Evolutionary conservation across 2,329 filamentous ascomycete genomes (phyloP).

Genomic region (Westerdykella aurantiaca): DNA sequence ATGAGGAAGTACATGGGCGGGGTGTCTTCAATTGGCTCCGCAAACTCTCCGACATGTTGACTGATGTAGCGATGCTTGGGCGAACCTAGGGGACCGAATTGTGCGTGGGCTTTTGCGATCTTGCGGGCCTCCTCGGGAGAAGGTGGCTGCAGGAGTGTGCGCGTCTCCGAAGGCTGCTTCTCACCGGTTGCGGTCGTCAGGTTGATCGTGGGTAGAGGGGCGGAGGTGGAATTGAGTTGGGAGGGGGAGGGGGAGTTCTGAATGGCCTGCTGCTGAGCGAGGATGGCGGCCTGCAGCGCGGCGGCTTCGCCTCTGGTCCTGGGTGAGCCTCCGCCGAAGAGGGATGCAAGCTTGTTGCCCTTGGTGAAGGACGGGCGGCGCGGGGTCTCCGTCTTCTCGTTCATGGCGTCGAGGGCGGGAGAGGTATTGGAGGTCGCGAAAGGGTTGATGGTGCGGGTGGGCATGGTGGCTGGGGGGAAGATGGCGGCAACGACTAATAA

Average conservation of each 20-base stretch:
- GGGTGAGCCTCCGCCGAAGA: conserved; percentile 76
- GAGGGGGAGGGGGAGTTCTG: conserved; percentile 57
- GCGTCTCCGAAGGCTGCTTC: conserved; percentile 66
- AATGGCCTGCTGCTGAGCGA: conserved; percentile 52
- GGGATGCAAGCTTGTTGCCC: conserved; percentile 65
- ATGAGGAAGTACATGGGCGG: conserved; percentile 95
- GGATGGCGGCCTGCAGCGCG: conserved; percentile 62
- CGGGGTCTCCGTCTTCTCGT: conserved; percentile 50
- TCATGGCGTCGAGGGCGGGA: conserved; percentile 46
- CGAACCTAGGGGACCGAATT: conserved; percentile 82
- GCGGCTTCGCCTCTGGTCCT: conserved; percentile 62
- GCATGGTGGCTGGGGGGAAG: conserved; percentile 46
- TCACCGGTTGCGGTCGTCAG: conserved; percentile 79
- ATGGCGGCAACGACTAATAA: no score
- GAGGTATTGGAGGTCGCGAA: conserved; percentile 50
- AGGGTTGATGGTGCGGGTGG: conserved; percentile 56
- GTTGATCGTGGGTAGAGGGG: conserved; percentile 84
- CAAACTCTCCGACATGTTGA: conserved; percentile 76
- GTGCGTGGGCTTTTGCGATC: conserved; percentile 72
- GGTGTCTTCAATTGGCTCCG: conserved; percentile 84
- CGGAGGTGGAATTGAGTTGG: conserved; percentile 63
- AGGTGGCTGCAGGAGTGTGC: conserved; percentile 81
- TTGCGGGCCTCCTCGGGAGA: conserved; percentile 75
- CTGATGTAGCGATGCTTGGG: conserved; percentile 83
- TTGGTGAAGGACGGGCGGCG: conserved; percentile 52